Base-by-base conservation (phyloP, 2,329 filamentous ascomycete genomes). In the Lasiodiplodia sp. region DNA sequence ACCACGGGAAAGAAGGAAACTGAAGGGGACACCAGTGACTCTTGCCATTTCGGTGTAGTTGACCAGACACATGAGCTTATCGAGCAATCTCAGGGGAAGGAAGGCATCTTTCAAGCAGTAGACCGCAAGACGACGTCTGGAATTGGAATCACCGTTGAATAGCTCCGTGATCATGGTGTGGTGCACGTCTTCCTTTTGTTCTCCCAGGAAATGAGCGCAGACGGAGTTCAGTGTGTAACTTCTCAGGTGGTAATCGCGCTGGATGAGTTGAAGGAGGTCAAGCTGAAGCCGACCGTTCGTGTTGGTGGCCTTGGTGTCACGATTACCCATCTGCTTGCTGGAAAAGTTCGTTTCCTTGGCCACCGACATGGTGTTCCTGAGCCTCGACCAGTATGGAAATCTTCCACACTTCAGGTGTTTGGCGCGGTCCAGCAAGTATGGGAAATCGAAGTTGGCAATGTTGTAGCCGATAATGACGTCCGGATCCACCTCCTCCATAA, bases 41-140 rank as follows among this genome's bases (percentile, higher is more conserved):
- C 96, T 96, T 69, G 96, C 95, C 96, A 99, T 99, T 82, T 99
- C 96, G 0, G 96, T 98, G 76, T 98, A 98, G 79, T 99, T 99
- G 81, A 97, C 92, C n/a, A 99, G 85, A 81, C 96, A 98, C 77
- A 97, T 98, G 31, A 99, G 85, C 80, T 99, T 99, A 77, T 99
- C 96, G 90, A 99, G 94, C 64, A 99, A 81, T 69, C 96, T 85
- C 76, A 98, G 94, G 1, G 96, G 96, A 3, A 99, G 85, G 75
- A 97, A 99, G 0, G 96, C 96, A 83, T 99, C 96, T 81, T 99
- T 99, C 72, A 99, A 82, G 81, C 96, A 99, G 83, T 99, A 99
- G 0, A 99, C 88, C 0, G 96, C 96, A 60, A 99, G 83, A 81
- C 96, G 90, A 74, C 96, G 89, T 72, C 96, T 86, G 4, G 95